Evolutionary conservation across 306 rosid species (phyloP).

Genomic region (Citrullus amarus): DNA sequence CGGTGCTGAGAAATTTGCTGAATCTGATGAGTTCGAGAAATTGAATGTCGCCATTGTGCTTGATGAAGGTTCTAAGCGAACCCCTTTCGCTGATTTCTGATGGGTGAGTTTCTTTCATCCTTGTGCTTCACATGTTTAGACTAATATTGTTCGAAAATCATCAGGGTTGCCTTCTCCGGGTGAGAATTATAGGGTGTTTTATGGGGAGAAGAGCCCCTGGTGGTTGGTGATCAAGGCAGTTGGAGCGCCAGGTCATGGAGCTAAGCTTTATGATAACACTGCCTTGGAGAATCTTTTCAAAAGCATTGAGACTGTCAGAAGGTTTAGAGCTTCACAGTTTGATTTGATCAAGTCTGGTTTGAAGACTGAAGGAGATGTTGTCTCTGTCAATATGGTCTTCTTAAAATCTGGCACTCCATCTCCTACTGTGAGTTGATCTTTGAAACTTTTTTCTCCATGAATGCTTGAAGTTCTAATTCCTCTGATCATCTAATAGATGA

Average conservation of each 20-base stretch:
- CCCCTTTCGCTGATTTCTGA: background rate
- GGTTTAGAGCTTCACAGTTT: constrained; percentile 74
- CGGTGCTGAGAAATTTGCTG: constrained; percentile 47
- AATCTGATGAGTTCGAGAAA: constrained; percentile 34
- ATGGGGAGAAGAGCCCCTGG: constrained; percentile 74
- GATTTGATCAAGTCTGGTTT: constrained; percentile 74
- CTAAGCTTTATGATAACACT: constrained; percentile 82
- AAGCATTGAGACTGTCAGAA: constrained; percentile 68
- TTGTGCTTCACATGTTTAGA: background rate
- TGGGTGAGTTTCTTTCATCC: background rate
- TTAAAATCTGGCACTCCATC: constrained; percentile 84
- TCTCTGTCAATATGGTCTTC: constrained; percentile 73
- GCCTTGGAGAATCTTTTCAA: constrained; percentile 88
- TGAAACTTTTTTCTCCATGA: background rate
- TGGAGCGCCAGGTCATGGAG: constrained; percentile 92
- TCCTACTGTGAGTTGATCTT: constrained; percentile 56
- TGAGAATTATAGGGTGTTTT: constrained; percentile 54
- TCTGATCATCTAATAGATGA: background rate
- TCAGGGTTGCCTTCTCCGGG: constrained; percentile 63
- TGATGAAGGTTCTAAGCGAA: constrained; percentile 52
- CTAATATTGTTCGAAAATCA: background rate
- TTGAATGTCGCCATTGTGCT: constrained; percentile 71
- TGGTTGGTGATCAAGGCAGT: constrained; percentile 79
- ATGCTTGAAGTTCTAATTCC: background rate
- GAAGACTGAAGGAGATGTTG: constrained; percentile 69